Conservation (phyloP, 2,329 filamentous ascomycete genomes). For the Simplicillium sp. region DNA sequence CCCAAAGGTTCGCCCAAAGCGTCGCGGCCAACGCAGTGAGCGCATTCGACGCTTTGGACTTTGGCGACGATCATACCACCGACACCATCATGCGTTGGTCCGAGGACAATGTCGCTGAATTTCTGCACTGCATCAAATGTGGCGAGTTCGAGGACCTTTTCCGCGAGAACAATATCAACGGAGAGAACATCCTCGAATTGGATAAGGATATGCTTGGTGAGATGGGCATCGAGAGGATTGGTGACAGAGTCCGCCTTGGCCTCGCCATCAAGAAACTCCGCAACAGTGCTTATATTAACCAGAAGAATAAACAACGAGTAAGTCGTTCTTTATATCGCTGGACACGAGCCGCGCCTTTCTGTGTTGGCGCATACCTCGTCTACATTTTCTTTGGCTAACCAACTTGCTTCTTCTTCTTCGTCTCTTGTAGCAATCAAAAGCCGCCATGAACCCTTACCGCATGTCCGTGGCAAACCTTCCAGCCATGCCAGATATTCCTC, state of each 20-base stretch:
- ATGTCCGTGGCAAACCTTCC: too few species aligned
- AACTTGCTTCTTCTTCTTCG: too few species aligned
- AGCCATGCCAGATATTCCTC: conserved; percentile 4
- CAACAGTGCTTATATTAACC: conserved; percentile 65
- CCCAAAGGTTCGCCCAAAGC: too few species aligned
- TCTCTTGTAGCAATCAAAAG: too few species aligned
- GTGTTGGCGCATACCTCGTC: too few species aligned
- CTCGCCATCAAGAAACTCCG: conserved; percentile 76
- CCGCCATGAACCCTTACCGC: too few species aligned
- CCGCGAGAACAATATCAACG: conserved; percentile 89
- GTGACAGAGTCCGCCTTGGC: conserved; percentile 87
- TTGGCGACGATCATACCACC: conserved; percentile 71
- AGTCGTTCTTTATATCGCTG: conserved; percentile 17
- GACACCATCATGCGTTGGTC: conserved; percentile 80
- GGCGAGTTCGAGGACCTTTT: conserved; percentile 89
- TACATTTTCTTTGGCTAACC: too few species aligned
- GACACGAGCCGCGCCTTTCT: background rate
- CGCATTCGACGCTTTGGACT: conserved; percentile 59
- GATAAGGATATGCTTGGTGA: conserved; percentile 95
- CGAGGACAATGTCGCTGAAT: conserved; percentile 84
- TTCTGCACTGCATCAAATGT: conserved; percentile 84
- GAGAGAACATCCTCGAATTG: conserved; percentile 92
- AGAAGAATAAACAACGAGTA: conserved; percentile 81
- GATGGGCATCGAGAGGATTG: conserved; percentile 97
- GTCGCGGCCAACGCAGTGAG: too few species aligned